Evolutionary conservation across 164 flowering plant species (phyloP).

Genomic region (Aristolochia contorta): DNA sequence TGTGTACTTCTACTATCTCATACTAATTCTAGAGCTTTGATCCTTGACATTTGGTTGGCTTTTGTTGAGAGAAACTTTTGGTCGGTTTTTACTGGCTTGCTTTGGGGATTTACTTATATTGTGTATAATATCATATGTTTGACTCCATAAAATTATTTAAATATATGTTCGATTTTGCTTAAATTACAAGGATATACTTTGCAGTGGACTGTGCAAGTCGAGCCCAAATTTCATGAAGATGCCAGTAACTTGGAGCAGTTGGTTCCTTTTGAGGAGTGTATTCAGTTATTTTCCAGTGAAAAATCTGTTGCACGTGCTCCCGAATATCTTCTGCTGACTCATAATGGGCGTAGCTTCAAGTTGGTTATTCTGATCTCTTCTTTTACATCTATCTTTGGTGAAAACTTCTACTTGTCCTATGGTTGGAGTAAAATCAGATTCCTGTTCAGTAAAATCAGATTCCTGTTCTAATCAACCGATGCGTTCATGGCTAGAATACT

Average conservation of each 20-base stretch:
- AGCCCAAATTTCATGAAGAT: slow-evolving; percentile 87
- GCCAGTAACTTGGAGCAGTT: slow-evolving; percentile 79
- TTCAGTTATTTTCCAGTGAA: slow-evolving; percentile 56
- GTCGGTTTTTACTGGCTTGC: too few species aligned
- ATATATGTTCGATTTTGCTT: too few species aligned
- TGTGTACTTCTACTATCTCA: too few species aligned
- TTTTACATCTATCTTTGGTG: neutral
- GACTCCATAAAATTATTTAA: too few species aligned
- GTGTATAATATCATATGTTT: too few species aligned
- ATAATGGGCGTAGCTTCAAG: slow-evolving; percentile 95
- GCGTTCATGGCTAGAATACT: neutral
- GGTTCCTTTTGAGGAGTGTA: slow-evolving; percentile 93
- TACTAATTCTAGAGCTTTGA: too few species aligned
- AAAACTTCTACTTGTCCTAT: too few species aligned
- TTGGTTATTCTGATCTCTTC: slow-evolving; percentile 24
- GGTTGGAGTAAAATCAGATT: neutral
- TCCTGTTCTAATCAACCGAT: neutral
- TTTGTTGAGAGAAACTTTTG: too few species aligned
- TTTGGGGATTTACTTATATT: too few species aligned
- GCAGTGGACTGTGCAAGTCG: slow-evolving; percentile 82
- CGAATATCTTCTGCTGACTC: slow-evolving; percentile 83
- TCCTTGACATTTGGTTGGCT: too few species aligned
- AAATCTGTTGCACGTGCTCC: slow-evolving; percentile 64
- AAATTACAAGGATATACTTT: neutral
- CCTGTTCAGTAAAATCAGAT: too few species aligned